Base-by-base conservation (phyloP, 768 basidiomycete genomes). In the Pholiota conissans region DNA sequence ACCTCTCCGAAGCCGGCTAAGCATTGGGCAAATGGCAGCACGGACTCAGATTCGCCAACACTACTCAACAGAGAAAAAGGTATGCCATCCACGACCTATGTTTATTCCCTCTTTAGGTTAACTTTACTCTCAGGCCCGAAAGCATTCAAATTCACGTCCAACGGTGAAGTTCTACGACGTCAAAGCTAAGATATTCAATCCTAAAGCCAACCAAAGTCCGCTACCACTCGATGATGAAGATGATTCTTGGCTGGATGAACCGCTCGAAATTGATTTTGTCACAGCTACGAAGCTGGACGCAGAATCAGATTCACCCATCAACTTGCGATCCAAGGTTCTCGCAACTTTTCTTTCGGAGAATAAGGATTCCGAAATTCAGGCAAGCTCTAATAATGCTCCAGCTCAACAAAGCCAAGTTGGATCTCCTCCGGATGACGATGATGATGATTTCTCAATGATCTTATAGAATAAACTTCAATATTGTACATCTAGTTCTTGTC, bases 31-130 rank as follows among this genome's bases (percentile, higher is more conserved):
- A 35, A 56, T 57, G 51, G 34, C 55, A 3, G 29, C 48, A 1
- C 63, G 61, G 47, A 66, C 63, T 14, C 63, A 65, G 54, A 57
- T 69, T 26, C 22, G 59, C 11, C 67, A 69, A 16, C 63, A 47
- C 40, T 66, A 67, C 53, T 37, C 49, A 37, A 63, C 55, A 3
- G 55, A 63, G 35, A 32, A 18, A 14, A 67, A 63, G 52, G 64
- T 40, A 29, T 18, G 2, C 9, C 20, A 16, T 11, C 16, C n/a
- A n/a, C n/a, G n/a, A 18, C 16, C 20, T n/a, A 27, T 47, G 45
- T 34, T 20, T 28, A 51, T n/a, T n/a, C 22, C 16, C 14, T 20
- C 18, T 47, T 39, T 3, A 40, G 9, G 10, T 14, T n/a, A n/a
- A n/a, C n/a, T n/a, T n/a, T n/a, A n/a, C 24, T 39, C 26, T 29